Evolutionary conservation across 495 filamentous ascomycete genomes (phyloP), one percentile per base, ranked within the genome.

Genomic region (Xylaria telfairii): DNA sequence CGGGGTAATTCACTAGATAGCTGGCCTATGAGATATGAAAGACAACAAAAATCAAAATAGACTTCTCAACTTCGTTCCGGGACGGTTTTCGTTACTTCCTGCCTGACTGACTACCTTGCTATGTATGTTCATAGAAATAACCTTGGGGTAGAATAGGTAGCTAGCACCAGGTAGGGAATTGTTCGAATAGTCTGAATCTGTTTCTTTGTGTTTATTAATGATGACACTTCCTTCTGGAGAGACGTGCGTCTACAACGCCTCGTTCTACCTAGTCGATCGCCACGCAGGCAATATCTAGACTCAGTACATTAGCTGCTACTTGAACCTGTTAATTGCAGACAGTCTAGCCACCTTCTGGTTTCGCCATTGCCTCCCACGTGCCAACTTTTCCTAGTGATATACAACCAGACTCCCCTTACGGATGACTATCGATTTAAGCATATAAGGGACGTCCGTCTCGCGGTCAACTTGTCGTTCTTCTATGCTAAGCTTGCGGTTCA

Each of bases 1-100:
- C 32, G 56, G 21, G 56, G 30, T 59, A 59, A 19, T 59, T 19
- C 51, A 26, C 21, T 17, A 12, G n/a, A n/a, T n/a, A n/a, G 64
- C n/a, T 34, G 34, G 47, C 24, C 66, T 60, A 68, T 17, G 66
- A 68, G 66, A 68, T 60, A 68, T 34, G 66, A 54, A n/a, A n/a
- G n/a, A n/a, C n/a, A n/a, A n/a, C n/a, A n/a, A n/a, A n/a, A 4
- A 47, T 3, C 37, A 59, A 32, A 57, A 44, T 67, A 4, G 42
- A 42, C 57, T 67, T 12, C 28, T 7, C 2, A 30, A 54, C 12
- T 30, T 54, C 41, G 24, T 64, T 47, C 2, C 0, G 47, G 13
- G 30, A 54, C 30, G 12, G 4, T 30, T 10, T 13, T 30, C 51
- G 12, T 21, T 30, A 37, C 34, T 37, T 37, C 8, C 8, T 8